phyloP scores from a whole-genome alignment of 2,329 filamentous ascomycete species.

The Epichloe bromicola region DNA sequence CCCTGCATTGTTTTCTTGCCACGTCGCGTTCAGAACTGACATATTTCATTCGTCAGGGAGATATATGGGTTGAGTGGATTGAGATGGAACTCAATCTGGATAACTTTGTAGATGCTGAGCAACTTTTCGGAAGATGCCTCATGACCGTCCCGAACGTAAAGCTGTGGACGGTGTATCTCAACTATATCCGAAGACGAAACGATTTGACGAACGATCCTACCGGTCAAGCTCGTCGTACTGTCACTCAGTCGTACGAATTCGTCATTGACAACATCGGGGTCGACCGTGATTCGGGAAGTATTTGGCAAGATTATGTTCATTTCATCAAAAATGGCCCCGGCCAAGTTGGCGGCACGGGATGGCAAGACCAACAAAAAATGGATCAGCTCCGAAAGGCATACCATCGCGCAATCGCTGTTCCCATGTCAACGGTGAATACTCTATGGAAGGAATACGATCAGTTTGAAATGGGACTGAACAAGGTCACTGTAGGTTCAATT shows the following conservation, averaged over 20 bases:
- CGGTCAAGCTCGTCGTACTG: conserved; percentile 63
- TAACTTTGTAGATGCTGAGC: conserved; percentile 67
- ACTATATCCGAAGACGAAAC: conserved; percentile 86
- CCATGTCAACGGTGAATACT: conserved; percentile 67
- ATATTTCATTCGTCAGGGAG: conserved; percentile 49
- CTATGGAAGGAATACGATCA: conserved; percentile 97
- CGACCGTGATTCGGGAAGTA: conserved; percentile 75
- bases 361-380: conserved; percentile 99
- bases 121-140: conserved; percentile 71
- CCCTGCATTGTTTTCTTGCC: neutral
- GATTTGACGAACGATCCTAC: conserved; percentile 67
- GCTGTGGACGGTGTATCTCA: conserved; percentile 86
- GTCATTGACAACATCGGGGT: conserved; percentile 81
- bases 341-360: conserved; percentile 68
- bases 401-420: conserved; percentile 76
- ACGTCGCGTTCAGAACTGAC: neutral
- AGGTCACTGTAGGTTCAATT: conserved; percentile 57
- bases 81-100: conserved; percentile 83
- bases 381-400: conserved; percentile 85
- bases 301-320: conserved; percentile 92
- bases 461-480: conserved; percentile 90
- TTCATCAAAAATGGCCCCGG: conserved; percentile 86
- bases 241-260: conserved; percentile 83
- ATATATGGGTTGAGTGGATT: conserved; percentile 80
- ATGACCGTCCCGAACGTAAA: conserved; percentile 69